phyloP scores from a whole-genome alignment of 2,329 filamentous ascomycete species.

The Calonectria honghensis region DNA sequence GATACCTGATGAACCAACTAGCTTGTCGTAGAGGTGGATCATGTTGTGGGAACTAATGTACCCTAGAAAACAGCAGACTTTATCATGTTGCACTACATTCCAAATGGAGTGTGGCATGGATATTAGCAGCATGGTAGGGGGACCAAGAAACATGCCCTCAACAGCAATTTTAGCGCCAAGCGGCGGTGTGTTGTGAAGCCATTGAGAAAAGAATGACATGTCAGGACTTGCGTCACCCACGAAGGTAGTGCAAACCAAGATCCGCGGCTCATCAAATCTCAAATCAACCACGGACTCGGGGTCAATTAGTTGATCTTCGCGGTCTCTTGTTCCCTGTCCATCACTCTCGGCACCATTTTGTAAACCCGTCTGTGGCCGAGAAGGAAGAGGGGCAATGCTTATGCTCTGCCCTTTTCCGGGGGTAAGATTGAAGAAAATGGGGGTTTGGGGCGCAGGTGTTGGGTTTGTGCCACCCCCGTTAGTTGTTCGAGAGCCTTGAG shows the following conservation, averaged over 20 bases:
- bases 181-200: slow-evolving; percentile 76
- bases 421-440: slow-evolving; percentile 74
- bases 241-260: slow-evolving; percentile 81
- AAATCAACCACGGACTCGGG: slow-evolving; percentile 71
- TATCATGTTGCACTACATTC: slow-evolving; percentile 79
- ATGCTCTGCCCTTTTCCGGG: slow-evolving; percentile 72
- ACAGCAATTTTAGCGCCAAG: slow-evolving; percentile 76
- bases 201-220: slow-evolving; percentile 80
- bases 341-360: slow-evolving; percentile 56
- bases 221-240: slow-evolving; percentile 79
- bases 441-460: slow-evolving; percentile 61
- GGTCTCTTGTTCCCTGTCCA: slow-evolving; percentile 47
- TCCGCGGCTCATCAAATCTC: slow-evolving; percentile 77
- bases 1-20: slow-evolving; percentile 69
- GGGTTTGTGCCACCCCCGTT: slow-evolving; percentile 67
- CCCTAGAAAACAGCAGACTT: slow-evolving; percentile 79
- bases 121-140: slow-evolving; percentile 79
- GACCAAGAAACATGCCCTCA: slow-evolving; percentile 81
- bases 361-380: slow-evolving; percentile 55
- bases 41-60: slow-evolving; percentile 81
- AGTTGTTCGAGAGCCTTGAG: slow-evolving; percentile 64
- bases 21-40: slow-evolving; percentile 77
- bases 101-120: slow-evolving; percentile 79
- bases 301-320: slow-evolving; percentile 66
- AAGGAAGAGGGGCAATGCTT: slow-evolving; percentile 69